Evolutionary conservation across 176 grass and related monocot genomes (phyloP).

Genomic region (Melocanna baccifera): DNA sequence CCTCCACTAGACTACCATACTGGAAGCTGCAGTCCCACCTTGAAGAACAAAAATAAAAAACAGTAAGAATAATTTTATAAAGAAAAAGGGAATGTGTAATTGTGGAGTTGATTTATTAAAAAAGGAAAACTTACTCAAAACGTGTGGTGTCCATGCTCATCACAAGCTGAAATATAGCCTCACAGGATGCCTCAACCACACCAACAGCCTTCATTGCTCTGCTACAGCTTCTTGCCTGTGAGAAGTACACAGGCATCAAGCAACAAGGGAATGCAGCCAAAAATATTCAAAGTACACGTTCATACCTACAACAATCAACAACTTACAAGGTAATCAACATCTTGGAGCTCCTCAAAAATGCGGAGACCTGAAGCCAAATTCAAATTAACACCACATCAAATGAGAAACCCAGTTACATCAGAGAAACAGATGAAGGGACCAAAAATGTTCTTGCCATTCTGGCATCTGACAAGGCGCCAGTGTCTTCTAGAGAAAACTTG

Average conservation of each 20-base stretch:
- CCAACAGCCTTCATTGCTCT: slow-evolving; percentile 99
- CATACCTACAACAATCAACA: slow-evolving; percentile 39
- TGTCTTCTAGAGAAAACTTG: slow-evolving; percentile 91
- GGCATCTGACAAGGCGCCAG: slow-evolving; percentile 97
- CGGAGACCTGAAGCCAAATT: slow-evolving; percentile 62
- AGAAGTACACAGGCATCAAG: slow-evolving; percentile 36
- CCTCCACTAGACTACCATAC: slow-evolving; percentile 94
- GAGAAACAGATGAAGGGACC: neutral
- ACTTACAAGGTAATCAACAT: slow-evolving; percentile 98
- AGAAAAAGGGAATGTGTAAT: neutral
- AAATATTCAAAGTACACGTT: slow-evolving; percentile 26
- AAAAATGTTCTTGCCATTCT: slow-evolving; percentile 74
- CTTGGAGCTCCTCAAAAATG: slow-evolving; percentile 95
- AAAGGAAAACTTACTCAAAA: slow-evolving; percentile 69
- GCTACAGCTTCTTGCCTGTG: slow-evolving; percentile 88
- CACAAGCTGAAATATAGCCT: slow-evolving; percentile 94
- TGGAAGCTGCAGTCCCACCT: slow-evolving; percentile 99
- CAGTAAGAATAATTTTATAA: slow-evolving; percentile 9
- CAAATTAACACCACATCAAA: slow-evolving; percentile 25
- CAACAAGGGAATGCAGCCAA: slow-evolving; percentile 27
- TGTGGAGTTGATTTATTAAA: neutral
- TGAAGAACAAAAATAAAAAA: slow-evolving; percentile 24
- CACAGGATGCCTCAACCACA: slow-evolving; percentile 87
- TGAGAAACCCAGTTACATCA: neutral
- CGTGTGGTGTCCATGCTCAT: slow-evolving; percentile 95